Conservation (phyloP, 2,329 filamentous ascomycete species). For the Alternaria sp. region DNA sequence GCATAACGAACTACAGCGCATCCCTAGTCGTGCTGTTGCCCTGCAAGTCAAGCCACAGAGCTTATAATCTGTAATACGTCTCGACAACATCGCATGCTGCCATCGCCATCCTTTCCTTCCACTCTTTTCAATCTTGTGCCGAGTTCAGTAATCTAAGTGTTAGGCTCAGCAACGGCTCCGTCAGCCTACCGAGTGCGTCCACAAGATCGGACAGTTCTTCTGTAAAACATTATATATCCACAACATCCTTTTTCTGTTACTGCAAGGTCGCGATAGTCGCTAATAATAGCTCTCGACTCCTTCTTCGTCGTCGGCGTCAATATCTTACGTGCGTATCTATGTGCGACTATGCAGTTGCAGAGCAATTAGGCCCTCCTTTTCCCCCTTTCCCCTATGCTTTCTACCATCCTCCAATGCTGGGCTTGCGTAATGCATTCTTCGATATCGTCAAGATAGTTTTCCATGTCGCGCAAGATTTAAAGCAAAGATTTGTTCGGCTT, state of each 20-base stretch:
- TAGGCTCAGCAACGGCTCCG: not conserved
- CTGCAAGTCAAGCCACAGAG: no score
- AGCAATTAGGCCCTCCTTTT: not conserved
- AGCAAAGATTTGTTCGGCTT: not conserved
- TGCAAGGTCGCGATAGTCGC: not conserved
- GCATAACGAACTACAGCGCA: no score
- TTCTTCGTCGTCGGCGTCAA: not conserved
- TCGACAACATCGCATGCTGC: no score
- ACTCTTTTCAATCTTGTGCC: no score
- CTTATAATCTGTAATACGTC: no score
- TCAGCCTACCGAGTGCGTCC: not conserved
- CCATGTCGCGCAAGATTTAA: not conserved
- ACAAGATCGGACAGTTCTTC: not conserved
- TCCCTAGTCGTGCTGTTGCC: no score
- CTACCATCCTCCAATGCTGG: not conserved
- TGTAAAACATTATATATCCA: not conserved
- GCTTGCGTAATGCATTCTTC: not conserved
- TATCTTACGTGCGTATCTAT: not conserved
- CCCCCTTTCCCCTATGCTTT: not conserved
- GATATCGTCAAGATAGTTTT: not conserved
- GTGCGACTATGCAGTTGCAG: not conserved
- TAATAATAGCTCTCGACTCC: not conserved
- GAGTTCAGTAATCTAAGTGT: no score
- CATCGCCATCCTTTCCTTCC: no score
- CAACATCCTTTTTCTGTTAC: not conserved